Evolutionary conservation across 306 rosid genomes (phyloP), one percentile per base, ranked within the genome.

Genomic region (Trichosanthes cucumerina): DNA sequence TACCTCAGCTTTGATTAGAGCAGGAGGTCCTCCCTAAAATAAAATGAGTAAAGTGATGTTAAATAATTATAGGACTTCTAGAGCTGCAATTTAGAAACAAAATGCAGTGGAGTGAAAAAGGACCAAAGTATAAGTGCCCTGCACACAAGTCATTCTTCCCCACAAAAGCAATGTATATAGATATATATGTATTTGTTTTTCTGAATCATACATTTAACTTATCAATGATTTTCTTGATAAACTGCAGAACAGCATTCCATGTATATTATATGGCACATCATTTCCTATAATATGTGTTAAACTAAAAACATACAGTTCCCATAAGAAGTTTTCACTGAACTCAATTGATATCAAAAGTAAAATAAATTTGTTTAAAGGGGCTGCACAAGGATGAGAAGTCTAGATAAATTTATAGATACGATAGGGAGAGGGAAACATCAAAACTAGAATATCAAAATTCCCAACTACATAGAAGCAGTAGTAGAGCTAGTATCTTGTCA

Each of bases 1-100:
- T 74, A 90, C 92, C 75, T 90, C 97, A 46, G 98, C 99, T 86
- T 93, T 96, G 80, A 88, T 86, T 66, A 96, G 83, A 57, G 91
- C 82, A n/a, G 91, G 83, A 72, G 97, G 86, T 78, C 93, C 97
- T 72, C 91, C 97, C 98, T 92, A 86, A 78, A 76, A 87, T 28
- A 73, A 79, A 77, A 53, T 43, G 26, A 53, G 28, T 53, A 36
- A 52, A 53, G 23, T 43, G 21, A 57, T 49, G n/a, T 31, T 4
- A 58, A 62, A 16, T 78, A 44, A 46, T 12, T 46, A 80, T 38
- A 80, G 13, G 56, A 26, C 11, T 38, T 41, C 69, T 53, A 50
- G 75, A 78, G 60, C 76, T 4, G 33, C 56, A 60, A 26, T 24
- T 44, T 14, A 41, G 52, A 74, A 63, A 47, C 41, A 13, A 14